Conservation (phyloP, 2,329 filamentous ascomycete genomes). For the Tolypocladium pustulatum region DNA sequence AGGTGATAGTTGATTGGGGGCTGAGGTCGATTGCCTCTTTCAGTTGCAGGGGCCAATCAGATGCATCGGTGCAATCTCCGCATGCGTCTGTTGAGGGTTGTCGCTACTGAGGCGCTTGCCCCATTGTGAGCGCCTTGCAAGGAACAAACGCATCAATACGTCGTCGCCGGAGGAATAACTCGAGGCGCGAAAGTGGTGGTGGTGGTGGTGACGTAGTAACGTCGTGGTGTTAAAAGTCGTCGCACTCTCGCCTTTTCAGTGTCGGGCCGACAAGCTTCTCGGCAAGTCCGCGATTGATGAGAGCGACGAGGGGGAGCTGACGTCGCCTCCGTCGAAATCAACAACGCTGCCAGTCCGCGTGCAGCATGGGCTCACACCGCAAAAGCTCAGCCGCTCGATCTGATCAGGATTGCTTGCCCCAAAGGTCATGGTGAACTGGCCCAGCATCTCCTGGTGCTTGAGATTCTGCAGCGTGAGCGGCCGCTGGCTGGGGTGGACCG, state of each 20-base stretch:
- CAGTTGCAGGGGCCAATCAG: neutral
- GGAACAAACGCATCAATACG: neutral
- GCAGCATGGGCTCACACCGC: constrained; percentile 33
- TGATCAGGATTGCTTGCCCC: constrained; percentile 25
- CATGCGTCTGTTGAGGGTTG: neutral
- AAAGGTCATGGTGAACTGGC: constrained; percentile 34
- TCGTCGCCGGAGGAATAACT: neutral
- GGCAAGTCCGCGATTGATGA: constrained; percentile 3
- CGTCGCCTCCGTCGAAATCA: constrained; percentile 13
- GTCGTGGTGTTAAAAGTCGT: neutral
- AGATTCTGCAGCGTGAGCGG: constrained; percentile 34
- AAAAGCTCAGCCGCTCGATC: constrained; percentile 20
- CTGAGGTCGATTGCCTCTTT: neutral
- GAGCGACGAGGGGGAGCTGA: neutral
- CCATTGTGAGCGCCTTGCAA: neutral
- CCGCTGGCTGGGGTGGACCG: constrained; percentile 31
- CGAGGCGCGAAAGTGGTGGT: neutral
- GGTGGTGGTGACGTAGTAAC: neutral
- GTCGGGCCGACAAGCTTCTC: constrained; percentile 7
- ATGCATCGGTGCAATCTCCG: neutral
- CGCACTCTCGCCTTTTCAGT: constrained; percentile 2
- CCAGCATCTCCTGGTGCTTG: constrained; percentile 34
- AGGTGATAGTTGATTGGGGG: neutral
- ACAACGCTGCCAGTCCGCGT: constrained; percentile 28
- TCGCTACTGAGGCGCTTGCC: neutral